A percentile compares a stretch with the other conserved stretches of the same genome.
Evolutionary conservation across 768 basidiomycete species (phyloP).

Genomic region (Hydnomerulius pinastri): DNA sequence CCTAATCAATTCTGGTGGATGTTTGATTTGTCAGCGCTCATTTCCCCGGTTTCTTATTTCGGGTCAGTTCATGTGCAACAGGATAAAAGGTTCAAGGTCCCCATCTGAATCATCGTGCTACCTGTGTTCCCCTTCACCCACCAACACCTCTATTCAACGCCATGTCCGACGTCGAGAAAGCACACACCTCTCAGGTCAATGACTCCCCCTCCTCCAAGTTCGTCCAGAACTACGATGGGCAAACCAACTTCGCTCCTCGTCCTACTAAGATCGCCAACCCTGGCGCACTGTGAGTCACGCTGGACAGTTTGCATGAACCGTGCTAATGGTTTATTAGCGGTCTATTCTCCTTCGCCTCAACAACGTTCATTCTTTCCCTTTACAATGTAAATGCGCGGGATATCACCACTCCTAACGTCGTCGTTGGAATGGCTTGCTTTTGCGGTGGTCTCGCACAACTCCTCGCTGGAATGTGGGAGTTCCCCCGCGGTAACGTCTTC

Average conservation of each 20-base stretch:
- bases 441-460: constrained; percentile 85
- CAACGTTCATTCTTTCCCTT: constrained; percentile 77
- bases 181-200: constrained; percentile 18
- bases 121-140: neutral
- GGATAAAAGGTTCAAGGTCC: constrained; percentile 2
- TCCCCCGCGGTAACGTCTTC: constrained; percentile 67
- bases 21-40: constrained; percentile 22
- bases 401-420: constrained; percentile 61
- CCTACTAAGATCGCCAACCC: constrained; percentile 58
- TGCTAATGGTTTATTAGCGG: constrained; percentile 46
- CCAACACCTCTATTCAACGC: neutral
- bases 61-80: neutral
- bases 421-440: constrained; percentile 86
- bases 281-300: constrained; percentile 30
- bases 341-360: constrained; percentile 81
- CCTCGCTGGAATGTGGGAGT: constrained; percentile 90
- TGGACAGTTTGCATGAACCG: neutral
- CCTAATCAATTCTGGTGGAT: neutral
- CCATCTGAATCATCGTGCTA: neutral
- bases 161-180: constrained; percentile 43
- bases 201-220: neutral
- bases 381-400: constrained; percentile 64
- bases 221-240: constrained; percentile 15
- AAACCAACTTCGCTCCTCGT: constrained; percentile 17
- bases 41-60: constrained; percentile 8